Evolutionary conservation across 176 grass and related monocot genomes (phyloP), one percentile per base, ranked within the genome.

Genomic region (Metroxylon sagu): DNA sequence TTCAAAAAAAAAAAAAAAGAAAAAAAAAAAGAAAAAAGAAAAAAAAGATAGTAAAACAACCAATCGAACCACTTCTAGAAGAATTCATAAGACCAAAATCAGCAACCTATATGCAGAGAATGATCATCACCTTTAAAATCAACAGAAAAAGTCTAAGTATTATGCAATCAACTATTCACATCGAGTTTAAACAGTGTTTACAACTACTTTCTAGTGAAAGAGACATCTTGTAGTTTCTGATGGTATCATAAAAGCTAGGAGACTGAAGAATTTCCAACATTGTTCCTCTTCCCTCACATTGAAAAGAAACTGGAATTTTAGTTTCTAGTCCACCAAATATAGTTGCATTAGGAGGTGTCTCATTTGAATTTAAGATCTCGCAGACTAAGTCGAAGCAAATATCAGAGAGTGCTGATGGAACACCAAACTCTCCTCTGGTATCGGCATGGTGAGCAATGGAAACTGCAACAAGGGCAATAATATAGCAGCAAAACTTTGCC

Each of bases 71-170:
- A 53, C 76, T 98, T 79, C 88, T 89, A 28, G 94, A 98, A 74
- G 84, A 88, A 59, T 98, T 84, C 8, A 84, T 88, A 85, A 98
- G 94, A 54, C 88, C 94, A 71, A 98, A 92, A 80, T 98, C 94
- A 61, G 93, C 93, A 53, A 98, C 78, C 93, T 98, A 66, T 27
- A 58, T 39, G 31, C 3, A 86, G 72, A 39, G 7, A 39, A 12
- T 39, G 35, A 39, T 8, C 12, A 8, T 39, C 35, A 39, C 35
- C 7, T 39, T 12, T 12, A 8, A 10, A 12, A 39, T 6, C 1
- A 6, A 10, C 35, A 8, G 35, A 39, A 39, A 30, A 39, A 39
- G n/a, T 39, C 19, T 26, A 5, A 14, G 17, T 39, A 18, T 28
- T 16, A 16, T 4, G 21, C 68, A 29, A 52, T 63, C 57, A 26